Base-by-base conservation (phyloP, 1,284 basidiomycete species). In the Porogramme epimiltina region DNA sequence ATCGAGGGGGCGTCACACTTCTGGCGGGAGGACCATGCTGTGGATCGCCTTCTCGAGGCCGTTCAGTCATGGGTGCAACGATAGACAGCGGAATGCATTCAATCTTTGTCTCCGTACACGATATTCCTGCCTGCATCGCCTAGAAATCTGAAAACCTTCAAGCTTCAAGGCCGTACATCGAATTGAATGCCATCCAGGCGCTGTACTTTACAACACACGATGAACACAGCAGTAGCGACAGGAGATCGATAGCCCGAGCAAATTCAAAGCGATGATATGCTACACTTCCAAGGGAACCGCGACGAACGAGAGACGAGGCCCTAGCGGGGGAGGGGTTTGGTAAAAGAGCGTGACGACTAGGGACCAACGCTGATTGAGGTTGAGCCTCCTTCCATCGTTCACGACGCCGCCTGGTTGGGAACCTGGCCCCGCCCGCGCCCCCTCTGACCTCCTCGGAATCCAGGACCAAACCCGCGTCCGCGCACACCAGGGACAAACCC, bases 1-100 rank as follows among this genome's bases (percentile, higher is more conserved):
- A 60, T 82, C n/a, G 51, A 66, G 6, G 70, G 69, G 22, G 77
- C 72, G 2, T 72, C 73, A 38, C 80, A 82, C 61, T 80, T 82
- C 51, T 81, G 79, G 79, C 57, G 43, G 8, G 65, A 63, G 20
- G 40, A 43, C 11, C 47, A 45, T 5, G 56, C 60, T 1, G 49
- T 56, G 15, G 25, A 45, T 1, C 48, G 41, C 13, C 48, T 67
- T 22, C 8, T 63, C 2, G 52, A 56, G 0, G 33, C 22, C 2
- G 42, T 67, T 13, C 54, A 43, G 31, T 42, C 50, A 5, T 67
- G 63, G 61, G 33, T 64, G 6, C 52, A 13, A n/a, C n/a, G n/a
- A n/a, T n/a, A n/a, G n/a, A n/a, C n/a, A n/a, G n/a, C n/a, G n/a
- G n/a, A n/a, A n/a, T n/a, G n/a, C n/a, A n/a, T n/a, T n/a, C n/a